Percentiles rank a stretch among this genome's conserved stretches.
These are phyloP conservation scores for Remersonia thermophila DNA, from an alignment of 2,329 filamentous ascomycete species.

Conservation along the genomic window DNA sequence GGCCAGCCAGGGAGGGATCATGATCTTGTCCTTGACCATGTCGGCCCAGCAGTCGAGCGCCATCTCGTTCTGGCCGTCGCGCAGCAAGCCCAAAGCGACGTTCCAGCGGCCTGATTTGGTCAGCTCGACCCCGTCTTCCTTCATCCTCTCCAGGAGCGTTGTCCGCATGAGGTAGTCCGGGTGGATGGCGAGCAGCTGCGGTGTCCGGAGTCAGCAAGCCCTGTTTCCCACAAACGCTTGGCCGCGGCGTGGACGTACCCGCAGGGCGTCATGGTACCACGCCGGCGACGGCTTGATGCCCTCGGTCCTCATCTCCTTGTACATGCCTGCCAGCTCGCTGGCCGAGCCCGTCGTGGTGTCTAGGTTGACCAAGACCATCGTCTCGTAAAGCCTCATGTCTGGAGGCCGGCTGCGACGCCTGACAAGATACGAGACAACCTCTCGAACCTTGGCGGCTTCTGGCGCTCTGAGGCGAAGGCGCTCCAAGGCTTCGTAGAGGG, in stretches of 20 bases:
- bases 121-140: constrained; percentile 55
- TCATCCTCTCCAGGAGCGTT: constrained; percentile 61
- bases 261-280: constrained; percentile 60
- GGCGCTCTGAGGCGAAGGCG: constrained; percentile 25
- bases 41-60: constrained; percentile 59
- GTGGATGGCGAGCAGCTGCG: constrained; percentile 61
- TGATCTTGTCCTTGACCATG: constrained; percentile 45
- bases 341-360: constrained; percentile 52
- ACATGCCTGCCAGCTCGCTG: constrained; percentile 45
- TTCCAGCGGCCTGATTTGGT: constrained; percentile 51
- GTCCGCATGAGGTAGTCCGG: constrained; percentile 70
- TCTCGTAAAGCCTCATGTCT: constrained; percentile 54
- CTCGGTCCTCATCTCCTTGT: constrained; percentile 57
- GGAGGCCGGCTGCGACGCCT: constrained; percentile 40
- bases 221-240: constrained; percentile 1
- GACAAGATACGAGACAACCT: constrained; percentile 47
- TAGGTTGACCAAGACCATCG: constrained; percentile 60
- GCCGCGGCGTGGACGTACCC: constrained; percentile 29
- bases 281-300: constrained; percentile 51
- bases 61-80: constrained; percentile 73
- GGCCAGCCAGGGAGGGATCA: constrained; percentile 59
- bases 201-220: constrained; percentile 14
- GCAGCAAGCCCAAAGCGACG: constrained; percentile 60
- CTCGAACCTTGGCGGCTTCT: constrained; percentile 26
- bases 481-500: constrained; percentile 37